These are phyloP conservation scores for Escallonia herrerae DNA, from an alignment of 129 eudicot genomes.

Conservation along the genomic window DNA sequence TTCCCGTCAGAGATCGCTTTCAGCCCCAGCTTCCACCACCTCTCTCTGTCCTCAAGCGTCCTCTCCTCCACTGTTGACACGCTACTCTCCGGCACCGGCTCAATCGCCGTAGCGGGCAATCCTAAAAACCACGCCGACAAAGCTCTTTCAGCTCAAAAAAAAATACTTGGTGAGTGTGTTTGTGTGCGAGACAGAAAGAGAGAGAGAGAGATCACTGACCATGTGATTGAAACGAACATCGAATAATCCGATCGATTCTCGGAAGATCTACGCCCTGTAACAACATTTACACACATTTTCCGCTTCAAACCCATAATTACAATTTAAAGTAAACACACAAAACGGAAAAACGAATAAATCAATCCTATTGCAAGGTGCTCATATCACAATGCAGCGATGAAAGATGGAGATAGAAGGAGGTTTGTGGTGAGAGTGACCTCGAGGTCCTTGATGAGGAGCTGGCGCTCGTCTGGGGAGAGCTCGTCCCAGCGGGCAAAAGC, in stretches of 20 bases:
- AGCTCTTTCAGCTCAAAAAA: neutral
- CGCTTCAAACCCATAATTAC: too few relatives aligned
- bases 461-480: constrained; percentile 74
- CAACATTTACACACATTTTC: neutral
- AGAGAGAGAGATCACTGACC: constrained; percentile 32
- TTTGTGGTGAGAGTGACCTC: constrained; percentile 34
- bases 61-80: constrained; percentile 90
- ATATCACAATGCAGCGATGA: neutral
- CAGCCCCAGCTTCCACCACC: constrained; percentile 97
- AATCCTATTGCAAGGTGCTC: too few relatives aligned
- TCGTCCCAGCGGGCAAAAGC: constrained; percentile 92
- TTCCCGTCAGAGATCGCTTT: constrained; percentile 88
- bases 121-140: constrained; percentile 25
- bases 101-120: constrained; percentile 86
- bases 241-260: constrained; percentile 85
- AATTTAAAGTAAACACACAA: too few relatives aligned
- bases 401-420: neutral
- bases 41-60: constrained; percentile 78
- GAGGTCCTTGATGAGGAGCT: constrained; percentile 70
- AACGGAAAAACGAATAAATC: too few relatives aligned
- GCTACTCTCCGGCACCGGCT: constrained; percentile 77
- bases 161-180: neutral
- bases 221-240: constrained; percentile 87
- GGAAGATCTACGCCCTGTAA: constrained; percentile 85
- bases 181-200: neutral